These are phyloP conservation scores for Pilasporangium apinafurcum DNA, from an alignment of 352 stramenopile species.

Conservation along the genomic window DNA sequence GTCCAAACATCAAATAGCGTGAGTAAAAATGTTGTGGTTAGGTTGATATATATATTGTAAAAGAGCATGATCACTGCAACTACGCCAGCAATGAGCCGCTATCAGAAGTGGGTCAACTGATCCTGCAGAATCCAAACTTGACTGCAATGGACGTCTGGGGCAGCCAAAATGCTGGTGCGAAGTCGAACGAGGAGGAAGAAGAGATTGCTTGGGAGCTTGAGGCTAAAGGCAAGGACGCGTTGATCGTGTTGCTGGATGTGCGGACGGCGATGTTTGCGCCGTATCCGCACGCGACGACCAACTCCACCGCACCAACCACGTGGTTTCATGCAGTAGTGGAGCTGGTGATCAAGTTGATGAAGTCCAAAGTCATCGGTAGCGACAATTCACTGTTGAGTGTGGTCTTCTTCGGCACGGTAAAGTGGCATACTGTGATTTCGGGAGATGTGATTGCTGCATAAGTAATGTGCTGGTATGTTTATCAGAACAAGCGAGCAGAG, in stretches of 20 bases:
- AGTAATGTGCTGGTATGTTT: background rate
- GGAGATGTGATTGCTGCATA: background rate
- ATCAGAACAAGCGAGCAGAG: slow-evolving; percentile 56
- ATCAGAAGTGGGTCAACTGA: no score
- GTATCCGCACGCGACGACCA: slow-evolving; percentile 14
- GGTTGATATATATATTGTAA: no score
- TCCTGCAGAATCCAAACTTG: no score
- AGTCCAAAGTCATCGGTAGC: slow-evolving; percentile 72
- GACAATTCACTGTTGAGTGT: slow-evolving; percentile 78
- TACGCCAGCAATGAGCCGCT: no score
- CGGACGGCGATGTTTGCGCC: slow-evolving; percentile 58
- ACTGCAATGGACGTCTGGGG: no score
- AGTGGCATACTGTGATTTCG: background rate
- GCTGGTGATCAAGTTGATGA: slow-evolving; percentile 61
- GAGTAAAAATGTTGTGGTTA: no score
- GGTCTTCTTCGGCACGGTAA: slow-evolving; percentile 72
- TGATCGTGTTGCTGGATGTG: slow-evolving; percentile 75
- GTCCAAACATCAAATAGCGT: no score
- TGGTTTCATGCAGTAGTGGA: slow-evolving; percentile 76
- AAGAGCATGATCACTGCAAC: no score
- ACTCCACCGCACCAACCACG: slow-evolving; percentile 14
- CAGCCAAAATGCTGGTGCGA: no score
- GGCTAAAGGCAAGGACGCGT: slow-evolving; percentile 64
- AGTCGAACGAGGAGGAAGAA: slow-evolving; percentile 20
- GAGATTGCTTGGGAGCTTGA: slow-evolving; percentile 59